phyloP scores from a whole-genome alignment of 371 early-diverging fungal species.

The Phascolomyces articulosus region DNA sequence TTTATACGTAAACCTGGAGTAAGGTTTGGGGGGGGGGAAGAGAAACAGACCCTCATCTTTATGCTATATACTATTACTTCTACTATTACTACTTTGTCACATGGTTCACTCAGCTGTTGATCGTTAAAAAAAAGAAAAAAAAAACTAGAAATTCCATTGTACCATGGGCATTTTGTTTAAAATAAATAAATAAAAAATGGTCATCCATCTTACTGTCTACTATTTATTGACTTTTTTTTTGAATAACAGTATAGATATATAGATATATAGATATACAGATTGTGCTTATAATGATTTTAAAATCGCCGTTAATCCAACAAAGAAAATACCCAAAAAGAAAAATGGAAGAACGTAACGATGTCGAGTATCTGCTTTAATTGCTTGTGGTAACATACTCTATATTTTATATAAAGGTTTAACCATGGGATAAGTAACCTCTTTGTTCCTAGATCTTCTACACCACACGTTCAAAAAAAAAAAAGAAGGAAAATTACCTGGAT shows the following conservation, averaged over 20 bases:
- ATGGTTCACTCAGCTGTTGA: constrained; percentile 1
- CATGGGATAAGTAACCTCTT: too few species aligned
- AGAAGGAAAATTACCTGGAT: constrained; percentile 34
- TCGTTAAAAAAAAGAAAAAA: too few species aligned
- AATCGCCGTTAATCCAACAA: constrained; percentile 27
- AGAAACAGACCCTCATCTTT: neutral
- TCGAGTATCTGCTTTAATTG: constrained; percentile 48
- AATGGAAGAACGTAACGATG: constrained; percentile 43
- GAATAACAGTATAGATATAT: neutral
- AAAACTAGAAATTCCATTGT: constrained; percentile 5
- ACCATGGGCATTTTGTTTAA: neutral
- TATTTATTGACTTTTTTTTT: neutral
- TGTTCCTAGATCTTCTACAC: too few species aligned
- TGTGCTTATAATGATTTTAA: neutral
- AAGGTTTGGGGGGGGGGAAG: too few species aligned
- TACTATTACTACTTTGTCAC: too few species aligned
- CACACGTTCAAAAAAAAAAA: constrained; percentile 1
- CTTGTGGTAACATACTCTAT: constrained; percentile 57
- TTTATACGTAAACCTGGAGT: too few species aligned
- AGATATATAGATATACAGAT: neutral
- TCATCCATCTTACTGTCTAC: too few species aligned
- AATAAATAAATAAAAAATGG: too few species aligned
- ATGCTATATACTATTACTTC: too few species aligned
- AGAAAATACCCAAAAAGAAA: constrained; percentile 58
- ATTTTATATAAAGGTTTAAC: too few species aligned